phyloP scores from a whole-genome alignment of 2,329 filamentous ascomycete species.

The Pseudocercospora fuligena region DNA sequence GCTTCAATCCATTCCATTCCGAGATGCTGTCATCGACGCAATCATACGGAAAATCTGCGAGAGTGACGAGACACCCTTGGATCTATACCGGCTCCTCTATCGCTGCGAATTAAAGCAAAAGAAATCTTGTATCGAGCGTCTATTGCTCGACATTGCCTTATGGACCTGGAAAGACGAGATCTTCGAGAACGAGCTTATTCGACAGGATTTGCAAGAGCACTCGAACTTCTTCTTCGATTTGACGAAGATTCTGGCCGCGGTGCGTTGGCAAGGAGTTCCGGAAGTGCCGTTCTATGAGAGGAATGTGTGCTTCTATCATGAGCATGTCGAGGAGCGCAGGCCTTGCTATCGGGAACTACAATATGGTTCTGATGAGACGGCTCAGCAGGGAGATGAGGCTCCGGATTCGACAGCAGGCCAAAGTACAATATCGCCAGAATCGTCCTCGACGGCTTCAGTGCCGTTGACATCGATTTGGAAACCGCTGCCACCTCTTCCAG shows the following conservation, averaged over 20 bases:
- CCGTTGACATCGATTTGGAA: no score
- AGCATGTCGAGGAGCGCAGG: conserved; percentile 1
- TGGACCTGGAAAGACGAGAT: neutral
- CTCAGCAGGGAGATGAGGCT: no score
- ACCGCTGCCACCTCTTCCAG: no score
- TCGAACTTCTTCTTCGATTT: conserved; percentile 9
- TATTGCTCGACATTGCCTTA: conserved; percentile 10
- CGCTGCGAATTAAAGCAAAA: neutral
- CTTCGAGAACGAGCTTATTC: neutral
- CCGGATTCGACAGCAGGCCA: no score
- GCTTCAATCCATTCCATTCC: conserved; percentile 6
- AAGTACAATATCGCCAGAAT: no score
- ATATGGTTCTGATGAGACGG: neutral
- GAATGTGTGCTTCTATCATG: conserved; percentile 10
- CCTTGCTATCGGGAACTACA: neutral
- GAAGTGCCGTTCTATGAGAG: neutral
- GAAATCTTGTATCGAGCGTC: neutral
- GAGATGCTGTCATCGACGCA: conserved; percentile 13
- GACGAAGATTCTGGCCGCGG: neutral
- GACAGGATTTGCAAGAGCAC: neutral
- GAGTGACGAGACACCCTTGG: neutral
- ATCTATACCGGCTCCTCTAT: neutral
- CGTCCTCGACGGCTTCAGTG: neutral
- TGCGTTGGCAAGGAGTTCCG: neutral
- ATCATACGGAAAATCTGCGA: neutral